Conservation (phyloP, 2,329 filamentous ascomycete genomes). For the Chaetothyriales sp. region DNA sequence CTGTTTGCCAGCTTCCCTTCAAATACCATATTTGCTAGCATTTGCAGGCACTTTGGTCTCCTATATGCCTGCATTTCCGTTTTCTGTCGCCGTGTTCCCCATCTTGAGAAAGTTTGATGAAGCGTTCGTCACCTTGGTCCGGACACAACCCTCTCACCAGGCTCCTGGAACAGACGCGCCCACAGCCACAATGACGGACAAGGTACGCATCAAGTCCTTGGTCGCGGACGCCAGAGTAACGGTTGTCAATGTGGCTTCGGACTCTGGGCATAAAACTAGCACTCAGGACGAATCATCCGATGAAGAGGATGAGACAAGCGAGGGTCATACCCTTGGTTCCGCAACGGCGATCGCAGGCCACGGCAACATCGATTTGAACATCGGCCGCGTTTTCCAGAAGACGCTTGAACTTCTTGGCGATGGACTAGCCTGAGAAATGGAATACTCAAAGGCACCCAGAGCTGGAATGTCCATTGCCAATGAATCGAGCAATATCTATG, state of each 20-base stretch:
- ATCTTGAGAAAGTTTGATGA: conserved; percentile 68
- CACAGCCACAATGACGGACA: conserved; percentile 59
- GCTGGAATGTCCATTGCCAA: background rate
- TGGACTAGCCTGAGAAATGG: conserved; percentile 1
- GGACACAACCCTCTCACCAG: conserved; percentile 33
- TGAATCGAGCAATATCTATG: background rate
- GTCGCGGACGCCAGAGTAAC: conserved; percentile 14
- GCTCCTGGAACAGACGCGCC: conserved; percentile 52
- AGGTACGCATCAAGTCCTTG: conserved; percentile 54
- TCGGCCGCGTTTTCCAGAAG: conserved; percentile 13
- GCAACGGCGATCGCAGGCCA: conserved; percentile 1
- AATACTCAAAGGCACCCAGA: background rate
- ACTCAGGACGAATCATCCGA: conserved; percentile 8
- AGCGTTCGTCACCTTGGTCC: conserved; percentile 64
- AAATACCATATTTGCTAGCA: conserved; percentile 71
- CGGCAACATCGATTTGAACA: conserved; percentile 9
- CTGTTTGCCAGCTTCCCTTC: conserved; percentile 49
- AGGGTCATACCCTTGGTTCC: background rate
- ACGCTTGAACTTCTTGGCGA: conserved; percentile 18
- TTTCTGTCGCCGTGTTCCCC: conserved; percentile 55
- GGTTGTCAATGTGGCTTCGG: conserved; percentile 12
- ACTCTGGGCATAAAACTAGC: conserved; percentile 5
- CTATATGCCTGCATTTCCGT: conserved; percentile 59
- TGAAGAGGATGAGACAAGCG: conserved; percentile 1
- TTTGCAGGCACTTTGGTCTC: conserved; percentile 59